Evolutionary conservation across 768 basidiomycete genomes (phyloP), one percentile per base, ranked within the genome.

Genomic region (Rhizopogon salebrosus): DNA sequence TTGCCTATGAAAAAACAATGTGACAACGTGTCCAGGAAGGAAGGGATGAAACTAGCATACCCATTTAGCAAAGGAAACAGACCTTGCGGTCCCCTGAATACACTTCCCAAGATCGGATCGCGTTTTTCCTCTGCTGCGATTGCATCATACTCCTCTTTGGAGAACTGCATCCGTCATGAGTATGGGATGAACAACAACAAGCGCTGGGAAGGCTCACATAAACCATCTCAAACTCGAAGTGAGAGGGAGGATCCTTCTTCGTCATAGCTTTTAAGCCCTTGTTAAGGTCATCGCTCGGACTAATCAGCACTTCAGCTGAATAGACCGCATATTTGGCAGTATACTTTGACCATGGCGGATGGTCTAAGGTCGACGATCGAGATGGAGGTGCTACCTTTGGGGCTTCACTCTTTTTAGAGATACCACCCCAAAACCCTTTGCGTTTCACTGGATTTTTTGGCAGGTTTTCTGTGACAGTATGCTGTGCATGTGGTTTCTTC

Each of bases 221-320:
- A 45, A 97, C 89, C 13, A 95, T 75, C 59, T 89, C 83, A 50
- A 87, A 86, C 53, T 76, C 82, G 65, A 92, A 79, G 53, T 72
- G 78, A 2, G 70, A 73, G 0, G 94, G 93, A 0, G 90, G 87
- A 49, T 87, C 83, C 73, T 98, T 98, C 79, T 95, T 95, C 7
- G 93, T 97, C 0, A 90, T 87, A 48, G 90, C 74, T 57, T 86
- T 78, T 26, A 97, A 72, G 65, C 95, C 94, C 9, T 71, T 64
- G 2, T 77, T 70, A 53, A 85, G 70, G 64, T 84, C 86, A 65
- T 79, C 74, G 53, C 79, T 78, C 14, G 89, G 63, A 24, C 64
- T 72, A 8, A 88, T 83, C 41, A 75, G 72, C 13, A 87, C 76
- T 18, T 58, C 27, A n/a, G 65, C 69, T 4, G 60, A 60, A 46